These are phyloP conservation scores for Nissolia schottii DNA, from an alignment of 306 rosid genomes.

Conservation along the genomic window DNA sequence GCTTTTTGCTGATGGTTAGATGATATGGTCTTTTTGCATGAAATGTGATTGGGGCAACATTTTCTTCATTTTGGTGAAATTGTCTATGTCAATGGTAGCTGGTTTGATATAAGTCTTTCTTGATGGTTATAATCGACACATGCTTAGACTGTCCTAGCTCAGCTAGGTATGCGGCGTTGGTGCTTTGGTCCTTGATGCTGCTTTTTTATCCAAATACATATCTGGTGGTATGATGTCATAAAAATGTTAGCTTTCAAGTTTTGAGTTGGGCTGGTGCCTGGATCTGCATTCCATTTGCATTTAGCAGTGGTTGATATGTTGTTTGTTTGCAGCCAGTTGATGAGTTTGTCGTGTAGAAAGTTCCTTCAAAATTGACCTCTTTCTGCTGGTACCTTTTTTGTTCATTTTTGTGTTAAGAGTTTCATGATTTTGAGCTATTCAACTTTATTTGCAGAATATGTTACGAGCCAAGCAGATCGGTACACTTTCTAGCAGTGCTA, in stretches of 20 bases:
- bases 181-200: background rate
- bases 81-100: background rate
- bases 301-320: background rate
- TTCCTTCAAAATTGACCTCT: background rate
- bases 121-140: background rate
- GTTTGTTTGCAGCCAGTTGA: background rate
- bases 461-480: constrained; percentile 77
- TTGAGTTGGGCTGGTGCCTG: background rate
- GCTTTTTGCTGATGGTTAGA: background rate
- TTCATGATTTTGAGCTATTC: constrained; percentile 6
- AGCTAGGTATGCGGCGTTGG: background rate
- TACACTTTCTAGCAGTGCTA: constrained; percentile 70
- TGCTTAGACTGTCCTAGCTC: background rate
- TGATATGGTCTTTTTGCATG: background rate
- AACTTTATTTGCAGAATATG: constrained; percentile 48
- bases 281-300: background rate
- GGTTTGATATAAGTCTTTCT: background rate
- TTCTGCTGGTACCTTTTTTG: background rate
- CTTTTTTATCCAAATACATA: background rate
- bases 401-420: background rate
- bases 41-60: background rate
- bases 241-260: background rate
- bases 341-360: background rate
- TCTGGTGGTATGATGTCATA: background rate
- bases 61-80: background rate